Evolutionary conservation across 2,329 filamentous ascomycete genomes (phyloP), one percentile per base, ranked within the genome.

Genomic region (Neonectria faginata): DNA sequence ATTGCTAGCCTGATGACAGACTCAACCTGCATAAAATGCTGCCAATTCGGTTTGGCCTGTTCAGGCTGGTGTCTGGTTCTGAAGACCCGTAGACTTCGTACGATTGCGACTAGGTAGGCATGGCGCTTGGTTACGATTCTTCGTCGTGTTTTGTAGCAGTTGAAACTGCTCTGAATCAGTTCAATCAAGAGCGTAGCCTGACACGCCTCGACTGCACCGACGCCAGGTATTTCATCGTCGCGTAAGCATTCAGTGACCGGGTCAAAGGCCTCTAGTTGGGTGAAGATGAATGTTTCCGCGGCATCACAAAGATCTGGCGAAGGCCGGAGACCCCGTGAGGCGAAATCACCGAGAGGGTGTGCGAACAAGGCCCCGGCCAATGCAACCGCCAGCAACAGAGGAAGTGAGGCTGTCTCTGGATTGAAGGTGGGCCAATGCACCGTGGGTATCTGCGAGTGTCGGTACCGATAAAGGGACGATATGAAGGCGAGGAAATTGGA

Each of bases 391-490:
- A 70, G 39, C 0, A 71, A 25, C 1, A 71, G 9, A 6, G 65
- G 69, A 1, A 57, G 51, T n/a, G 50, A 20, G 3, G 53, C 47
- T 3, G 41, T 52, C 2, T 70, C 57, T 1, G 67, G 64, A 5
- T 65, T 47, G 11, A 70, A 70, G 5, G 68, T 66, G 6, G 69
- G 61, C 68, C 69, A 70, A 20, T 70, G 69, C 5, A 71, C 59
- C 0, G 51, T 47, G 1, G 56, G 33, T 2, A 44, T 57, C 3
- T 60, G 67, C 0, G 67, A 71, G 11, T 69, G 57, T 4, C 68
- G 33, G 1, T 51, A 60, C 9, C 60, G 68, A 4, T 66, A 66
- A 10, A 62, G 31, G 2, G 55, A 33, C 1, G 48, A 50, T 0
- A 71, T 18, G 1, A 47, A 51, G 9, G 56, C 41, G 11, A 63